A percentile compares a stretch with the other conserved stretches of the same genome.
Evolutionary conservation across 345 rosid genomes (phyloP).

Genomic region (Pistacia atlantica): DNA sequence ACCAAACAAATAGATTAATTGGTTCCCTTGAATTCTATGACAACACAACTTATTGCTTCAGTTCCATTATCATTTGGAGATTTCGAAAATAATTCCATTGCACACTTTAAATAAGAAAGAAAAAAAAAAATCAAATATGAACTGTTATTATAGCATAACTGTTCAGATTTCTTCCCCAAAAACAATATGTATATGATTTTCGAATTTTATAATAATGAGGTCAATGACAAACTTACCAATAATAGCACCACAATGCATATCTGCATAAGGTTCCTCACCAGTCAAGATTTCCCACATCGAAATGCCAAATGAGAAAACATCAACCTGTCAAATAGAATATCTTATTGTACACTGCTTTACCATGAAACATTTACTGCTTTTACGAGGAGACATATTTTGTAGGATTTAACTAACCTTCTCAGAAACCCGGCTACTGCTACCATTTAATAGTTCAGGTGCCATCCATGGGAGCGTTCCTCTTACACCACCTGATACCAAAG

Average conservation of each 20-base stretch:
- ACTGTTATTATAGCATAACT: background rate
- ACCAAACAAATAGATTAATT: background rate
- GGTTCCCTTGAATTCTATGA: background rate
- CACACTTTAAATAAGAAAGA: background rate
- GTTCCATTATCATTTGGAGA: background rate
- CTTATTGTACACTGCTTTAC: slow-evolving; percentile 5
- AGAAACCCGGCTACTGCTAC: slow-evolving; percentile 65
- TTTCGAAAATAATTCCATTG: background rate
- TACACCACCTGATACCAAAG: slow-evolving; percentile 72
- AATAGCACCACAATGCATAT: slow-evolving; percentile 80
- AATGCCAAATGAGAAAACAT: slow-evolving; percentile 77
- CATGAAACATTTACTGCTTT: background rate
- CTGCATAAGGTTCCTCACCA: slow-evolving; percentile 73
- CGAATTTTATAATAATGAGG: background rate
- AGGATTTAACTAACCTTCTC: slow-evolving; percentile 48
- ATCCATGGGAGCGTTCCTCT: slow-evolving; percentile 80
- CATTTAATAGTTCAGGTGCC: slow-evolving; percentile 73
- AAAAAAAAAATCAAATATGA: background rate
- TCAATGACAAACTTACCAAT: slow-evolving; percentile 45
- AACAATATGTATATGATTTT: background rate
- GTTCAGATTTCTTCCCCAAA: background rate
- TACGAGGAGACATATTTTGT: background rate
- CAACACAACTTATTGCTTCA: background rate
- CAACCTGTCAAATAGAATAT: slow-evolving; percentile 38
- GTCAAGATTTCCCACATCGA: slow-evolving; percentile 78